Evolutionary conservation across 768 basidiomycete genomes (phyloP), one percentile per base, ranked within the genome.

Genomic region (Lactarius hengduanensis): DNA sequence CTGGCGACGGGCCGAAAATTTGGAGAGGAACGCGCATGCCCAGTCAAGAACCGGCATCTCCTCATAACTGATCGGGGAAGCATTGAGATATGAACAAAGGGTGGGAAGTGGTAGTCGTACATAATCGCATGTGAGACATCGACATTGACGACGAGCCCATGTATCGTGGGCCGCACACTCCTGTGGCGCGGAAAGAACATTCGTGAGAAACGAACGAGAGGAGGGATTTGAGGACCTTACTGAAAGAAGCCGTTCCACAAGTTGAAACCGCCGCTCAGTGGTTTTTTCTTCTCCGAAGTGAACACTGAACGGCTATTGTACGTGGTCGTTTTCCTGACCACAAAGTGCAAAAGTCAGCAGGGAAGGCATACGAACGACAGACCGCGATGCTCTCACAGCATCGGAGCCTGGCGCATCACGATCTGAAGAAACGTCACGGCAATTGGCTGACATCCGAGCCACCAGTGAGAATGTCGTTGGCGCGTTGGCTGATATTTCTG

Each of bases 221-320:
- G 36, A 11, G 32, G 15, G 20, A 32, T 32, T 4, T 4, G 36
- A 22, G 34, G 2, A 20, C 30, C 58, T n/a, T 40, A 69, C 69
- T 69, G 69, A 9, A 69, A 69, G 47, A 59, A 69, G 18, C 69
- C 69, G 4, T 67, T 68, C 69, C 69, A 69, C 13, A 69, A 59
- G n/a, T 69, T 62, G 56, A 69, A 69, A 11, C 69, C 69, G 18
- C 65, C 65, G 30, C 66, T 63, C 36, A 69, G 13, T 15, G 60
- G 43, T 15, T 63, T 63, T 34, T 20, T 63, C 56, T 36, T 62
- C 5, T 57, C 32, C 9, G 65, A 6, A 13, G 69, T 69, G 55
- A 69, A 69, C 18, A 69, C 66, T 5, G 69, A 69, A 16, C 69
- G 69, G 22, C 16, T 26, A 28, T 69, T 69, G 59, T 50, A 69